Evolutionary conservation across 2,329 filamentous ascomycete species (phyloP), one percentile per base, ranked within the genome.

Genomic region (Nemania serpens): DNA sequence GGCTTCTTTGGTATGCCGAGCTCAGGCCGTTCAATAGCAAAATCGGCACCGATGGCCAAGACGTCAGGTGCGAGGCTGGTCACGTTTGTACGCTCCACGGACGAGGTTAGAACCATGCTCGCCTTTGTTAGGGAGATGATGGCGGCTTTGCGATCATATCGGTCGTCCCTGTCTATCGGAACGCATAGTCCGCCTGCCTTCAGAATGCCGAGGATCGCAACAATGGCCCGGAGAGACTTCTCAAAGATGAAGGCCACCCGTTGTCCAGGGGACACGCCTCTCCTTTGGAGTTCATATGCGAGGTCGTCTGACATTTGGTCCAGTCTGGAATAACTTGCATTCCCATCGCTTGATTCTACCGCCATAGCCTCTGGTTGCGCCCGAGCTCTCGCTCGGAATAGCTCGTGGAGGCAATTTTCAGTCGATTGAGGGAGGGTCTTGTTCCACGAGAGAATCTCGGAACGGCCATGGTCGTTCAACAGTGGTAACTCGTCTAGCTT

Each of bases 191-290:
- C 72, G 1, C 76, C 76, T 15, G 75, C 71, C 47, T 76, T 77
- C 36, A 78, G 59, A 1, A 77, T 70, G 1, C 68, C 75, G 11
- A 78, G 58, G 58, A 75, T 73, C 0, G 73, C 71, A 3, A 77
- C 67, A 3, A 70, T 56, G 0, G 66, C 68, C 74, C 72, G 77
- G 37, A 64, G 67, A 3, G 74, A 76, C 64, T 77, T 78, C 17
- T 76, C 72, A 45, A 77, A 76, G 45, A 56, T 62, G 17, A 53
- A 47, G 6, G 48, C 51, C 5, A 63, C 58, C 4, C 52, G 22
- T 7, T 25, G 13, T 34, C n/a, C 61, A 46, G 10, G 18, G 12
- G 15, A 18, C 22, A 60, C 37, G 13, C 60, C 60, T 45, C 42
- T 48, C 17, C 15, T 33, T 13, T 12, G 46, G n/a, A 63, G 45